Conservation (phyloP, 805 yeast genomes). For the Pichia scutulata region DNA sequence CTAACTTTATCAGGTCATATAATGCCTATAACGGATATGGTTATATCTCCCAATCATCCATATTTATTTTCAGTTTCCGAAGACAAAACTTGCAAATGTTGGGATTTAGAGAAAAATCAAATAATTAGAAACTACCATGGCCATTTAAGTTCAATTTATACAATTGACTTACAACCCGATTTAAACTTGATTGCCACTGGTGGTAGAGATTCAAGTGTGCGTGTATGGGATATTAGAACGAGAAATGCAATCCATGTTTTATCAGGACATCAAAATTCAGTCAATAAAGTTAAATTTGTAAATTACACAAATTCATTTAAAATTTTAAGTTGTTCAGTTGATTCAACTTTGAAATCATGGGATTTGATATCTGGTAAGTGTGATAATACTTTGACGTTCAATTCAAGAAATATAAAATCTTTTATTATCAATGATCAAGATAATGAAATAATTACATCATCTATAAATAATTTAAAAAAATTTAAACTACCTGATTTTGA, state of each 20-base stretch:
- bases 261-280: conserved; percentile 73
- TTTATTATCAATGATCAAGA: conserved; percentile 56
- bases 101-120: conserved; percentile 88
- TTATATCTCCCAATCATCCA: conserved; percentile 68
- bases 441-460: conserved; percentile 76
- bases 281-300: conserved; percentile 61
- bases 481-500: conserved; percentile 79
- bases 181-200: conserved; percentile 78
- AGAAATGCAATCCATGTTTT: conserved; percentile 66
- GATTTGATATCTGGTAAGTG: conserved; percentile 77
- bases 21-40: conserved; percentile 78
- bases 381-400: conserved; percentile 70
- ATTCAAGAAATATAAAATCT: conserved; percentile 72
- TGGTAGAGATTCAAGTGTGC: conserved; percentile 77
- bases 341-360: conserved; percentile 83
- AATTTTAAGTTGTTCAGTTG: conserved; percentile 74
- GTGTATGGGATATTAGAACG: conserved; percentile 92
- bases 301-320: conserved; percentile 68
- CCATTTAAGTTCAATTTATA: conserved; percentile 82
- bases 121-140: conserved; percentile 88
- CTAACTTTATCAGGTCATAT: conserved; percentile 84
- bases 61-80: conserved; percentile 89
- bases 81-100: conserved; percentile 86
- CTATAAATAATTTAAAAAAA: conserved; percentile 72
- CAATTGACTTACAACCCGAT: conserved; percentile 81